A percentile compares a stretch with the other conserved stretches of the same genome.
Conservation (phyloP, 352 stramenopile genomes). For the Bremia lactucae region DNA sequence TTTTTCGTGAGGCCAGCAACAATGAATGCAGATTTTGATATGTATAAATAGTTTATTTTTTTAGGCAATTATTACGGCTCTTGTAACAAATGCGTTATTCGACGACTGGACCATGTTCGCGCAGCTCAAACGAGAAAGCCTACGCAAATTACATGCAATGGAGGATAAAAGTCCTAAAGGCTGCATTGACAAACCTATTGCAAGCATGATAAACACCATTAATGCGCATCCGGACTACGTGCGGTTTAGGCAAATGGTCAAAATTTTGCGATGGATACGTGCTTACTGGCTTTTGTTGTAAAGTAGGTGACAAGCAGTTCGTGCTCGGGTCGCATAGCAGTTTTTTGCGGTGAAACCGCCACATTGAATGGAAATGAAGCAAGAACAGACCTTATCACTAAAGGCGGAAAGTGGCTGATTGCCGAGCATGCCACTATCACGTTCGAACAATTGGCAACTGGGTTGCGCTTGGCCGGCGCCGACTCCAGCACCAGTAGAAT, state of each 20-base stretch:
- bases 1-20: no score
- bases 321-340: conserved; percentile 83
- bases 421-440: conserved; percentile 69
- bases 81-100: background rate
- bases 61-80: background rate
- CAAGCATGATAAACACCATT: conserved; percentile 79
- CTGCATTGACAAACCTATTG: conserved; percentile 82
- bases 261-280: background rate
- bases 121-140: conserved; percentile 76
- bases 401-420: conserved; percentile 84
- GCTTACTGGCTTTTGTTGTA: background rate
- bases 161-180: conserved; percentile 88
- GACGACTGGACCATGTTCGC: conserved; percentile 44
- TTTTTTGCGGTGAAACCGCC: conserved; percentile 62
- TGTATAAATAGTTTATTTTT: background rate
- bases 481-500: conserved; percentile 43
- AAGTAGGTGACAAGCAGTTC: conserved; percentile 83
- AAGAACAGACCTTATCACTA: conserved; percentile 60
- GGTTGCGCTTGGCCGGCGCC: conserved; percentile 31
- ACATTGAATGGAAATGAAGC: conserved; percentile 5
- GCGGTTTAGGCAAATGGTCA: conserved; percentile 5
- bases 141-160: conserved; percentile 71
- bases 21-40: background rate
- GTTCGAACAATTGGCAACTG: conserved; percentile 47
- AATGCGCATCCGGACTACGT: conserved; percentile 83